Percentiles rank a stretch among this genome's conserved stretches.
Conservation (phyloP, 192 early-diverging fungal species). For the Geranomyces michiganensis region DNA sequence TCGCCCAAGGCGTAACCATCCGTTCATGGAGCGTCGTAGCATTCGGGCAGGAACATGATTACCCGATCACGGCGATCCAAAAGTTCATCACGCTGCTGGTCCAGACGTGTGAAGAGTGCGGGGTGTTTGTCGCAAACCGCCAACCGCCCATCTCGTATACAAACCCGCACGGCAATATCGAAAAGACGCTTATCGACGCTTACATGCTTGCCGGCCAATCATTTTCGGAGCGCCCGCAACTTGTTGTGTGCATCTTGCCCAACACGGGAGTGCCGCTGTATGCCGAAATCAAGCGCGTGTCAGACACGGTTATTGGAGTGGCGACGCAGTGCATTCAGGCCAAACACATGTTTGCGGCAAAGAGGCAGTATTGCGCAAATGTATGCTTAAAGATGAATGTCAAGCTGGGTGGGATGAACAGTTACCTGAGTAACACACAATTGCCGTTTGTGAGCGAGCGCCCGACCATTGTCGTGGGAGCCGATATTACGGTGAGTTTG, state of each 20-base stretch:
- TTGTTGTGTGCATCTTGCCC: slow-evolving; percentile 84
- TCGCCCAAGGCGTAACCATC: slow-evolving; percentile 73
- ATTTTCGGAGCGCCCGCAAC: slow-evolving; percentile 68
- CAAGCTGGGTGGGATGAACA: slow-evolving; percentile 91
- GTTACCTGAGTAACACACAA: slow-evolving; percentile 59
- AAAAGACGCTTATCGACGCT: slow-evolving; percentile 68
- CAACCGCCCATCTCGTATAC: slow-evolving; percentile 63
- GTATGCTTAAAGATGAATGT: slow-evolving; percentile 93
- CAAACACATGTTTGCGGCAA: slow-evolving; percentile 73
- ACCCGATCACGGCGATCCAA: slow-evolving; percentile 59
- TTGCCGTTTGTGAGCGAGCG: slow-evolving; percentile 70
- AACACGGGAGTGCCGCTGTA: slow-evolving; percentile 81
- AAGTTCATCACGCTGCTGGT: slow-evolving; percentile 76
- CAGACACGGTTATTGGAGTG: slow-evolving; percentile 86
- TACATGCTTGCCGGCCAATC: slow-evolving; percentile 70
- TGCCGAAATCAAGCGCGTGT: slow-evolving; percentile 84
- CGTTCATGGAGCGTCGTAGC: slow-evolving; percentile 82
- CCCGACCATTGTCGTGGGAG: slow-evolving; percentile 87
- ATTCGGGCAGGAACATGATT: slow-evolving; percentile 62
- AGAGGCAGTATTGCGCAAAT: slow-evolving; percentile 93
- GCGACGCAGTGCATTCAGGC: slow-evolving; percentile 90
- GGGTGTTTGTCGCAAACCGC: slow-evolving; percentile 55
- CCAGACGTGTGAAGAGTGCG: slow-evolving; percentile 73
- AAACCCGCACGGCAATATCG: slow-evolving; percentile 67
- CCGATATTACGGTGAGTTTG: slow-evolving; percentile 72